Base-by-base conservation (phyloP, 306 rosid genomes). In the Rosa multiflora region DNA sequence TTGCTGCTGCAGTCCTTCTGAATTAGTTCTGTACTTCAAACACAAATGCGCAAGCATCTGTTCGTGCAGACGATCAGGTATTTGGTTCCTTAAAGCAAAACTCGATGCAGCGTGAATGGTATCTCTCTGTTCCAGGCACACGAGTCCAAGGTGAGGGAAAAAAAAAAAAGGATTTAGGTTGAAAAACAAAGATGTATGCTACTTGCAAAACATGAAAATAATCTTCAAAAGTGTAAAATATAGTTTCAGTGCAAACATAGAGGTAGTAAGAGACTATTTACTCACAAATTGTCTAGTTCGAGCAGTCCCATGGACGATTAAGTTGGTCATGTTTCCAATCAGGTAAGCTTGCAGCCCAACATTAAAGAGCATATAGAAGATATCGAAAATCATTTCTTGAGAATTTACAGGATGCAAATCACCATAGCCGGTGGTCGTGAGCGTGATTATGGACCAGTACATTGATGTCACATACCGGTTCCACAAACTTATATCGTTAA, bases 1-100 rank as follows among this genome's bases (percentile, higher is more conserved):
- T 81, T 92, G 98, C 76, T 94, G 97, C 72, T 92, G 96, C 75
- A 94, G 77, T 52, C 98, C 97, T 84, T 94, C 97, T 64, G 86
- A 83, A 79, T 94, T 90, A 11, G 93, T 86, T 84, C 97, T 87
- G 86, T 66, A 89, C 85, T 89, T 94, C 87, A 90, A 79, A 83
- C 82, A 85, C 85, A 94, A 76, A 87, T 92, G 93, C 70, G 91
- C 87, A 71, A 94, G 86, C 97, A 94, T 92, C 82, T 90, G 98
- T 43, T 92, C 92, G 77, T 88, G 91, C 86, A 94, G 67, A 15
- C 88, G 94, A 61, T 67, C 72, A 26, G 98, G 92, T 59, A 94
- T 79, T 20, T 80, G 83, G 78, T 94, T 92, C 79, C 98, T 84
- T 14, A 78, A 83, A 2, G 89, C 94, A 77, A 92, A 94, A 77